These are phyloP conservation scores for Penicillium pancosmium DNA, from an alignment of 495 filamentous ascomycete genomes.

Conservation along the genomic window DNA sequence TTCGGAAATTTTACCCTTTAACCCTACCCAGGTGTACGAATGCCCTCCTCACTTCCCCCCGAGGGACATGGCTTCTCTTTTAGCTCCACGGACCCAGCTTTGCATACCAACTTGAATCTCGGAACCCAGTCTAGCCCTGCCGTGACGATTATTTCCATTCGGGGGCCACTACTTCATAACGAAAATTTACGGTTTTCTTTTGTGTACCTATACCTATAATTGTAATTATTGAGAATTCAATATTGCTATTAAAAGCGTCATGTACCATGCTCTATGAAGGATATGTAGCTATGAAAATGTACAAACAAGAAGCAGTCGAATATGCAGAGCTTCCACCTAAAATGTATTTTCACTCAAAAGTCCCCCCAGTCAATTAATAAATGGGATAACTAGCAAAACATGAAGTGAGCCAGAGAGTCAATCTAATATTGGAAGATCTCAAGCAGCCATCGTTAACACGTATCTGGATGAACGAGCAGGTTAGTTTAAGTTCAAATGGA, in stretches of 20 bases:
- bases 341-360: neutral
- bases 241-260: neutral
- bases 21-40: neutral
- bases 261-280: neutral
- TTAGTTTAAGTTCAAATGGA: slow-evolving; percentile 7
- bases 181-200: neutral
- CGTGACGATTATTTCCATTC: too few relatives aligned
- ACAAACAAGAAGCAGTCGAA: neutral
- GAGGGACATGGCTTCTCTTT: neutral
- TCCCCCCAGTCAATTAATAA: neutral
- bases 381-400: neutral
- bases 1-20: neutral
- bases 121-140: too few relatives aligned
- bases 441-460: slow-evolving; percentile 42
- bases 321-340: neutral
- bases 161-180: neutral
- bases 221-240: neutral
- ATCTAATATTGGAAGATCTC: slow-evolving; percentile 1
- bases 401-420: neutral
- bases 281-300: neutral
- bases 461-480: slow-evolving; percentile 23
- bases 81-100: neutral
- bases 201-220: neutral
- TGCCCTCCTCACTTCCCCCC: neutral
- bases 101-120: too few relatives aligned